Base-by-base conservation (phyloP, 2,329 filamentous ascomycete species). In the Dryadomyces quercus-mongolicae region DNA sequence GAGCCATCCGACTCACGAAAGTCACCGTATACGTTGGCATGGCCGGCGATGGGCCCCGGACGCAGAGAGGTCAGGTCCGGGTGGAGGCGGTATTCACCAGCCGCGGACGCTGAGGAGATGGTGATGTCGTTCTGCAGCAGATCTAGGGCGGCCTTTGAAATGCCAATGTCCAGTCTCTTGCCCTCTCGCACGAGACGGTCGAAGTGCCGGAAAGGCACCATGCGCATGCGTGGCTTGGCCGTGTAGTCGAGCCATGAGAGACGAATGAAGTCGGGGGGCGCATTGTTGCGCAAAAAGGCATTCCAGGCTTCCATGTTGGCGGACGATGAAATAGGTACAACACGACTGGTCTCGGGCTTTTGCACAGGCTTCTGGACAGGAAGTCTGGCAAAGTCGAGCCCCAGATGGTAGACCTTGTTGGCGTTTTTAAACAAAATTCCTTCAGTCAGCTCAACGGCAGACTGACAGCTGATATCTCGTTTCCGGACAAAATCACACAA, bases 181-280 rank as follows among this genome's bases (percentile, higher is more conserved):
- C 73, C 70, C 42, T 73, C 66, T 18, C 70, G 67, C 0, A 82
- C 63, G 6, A 76, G 67, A 3, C 71, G 70, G 34, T 72, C 63
- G 22, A 83, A 78, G 44, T 76, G 74, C 1, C 73, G 70, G 46
- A 86, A 74, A 0, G 88, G 86, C 2, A 93, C 68, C 58, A 88
- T 77, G 3, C 86, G 78, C 59, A 81, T 75, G 16, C 86, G 77
- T 0, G 82, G 66, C 2, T 78, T 85, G 2, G 81, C 80, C n/a
- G 86, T 88, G 66, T 86, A 85, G 66, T 94, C 88, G 22, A 86
- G 71, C 81, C 85, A 94, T 66, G 86, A 84, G 13, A 92, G 71
- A 57, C 87, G 82, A 18, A 94, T 67, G 62, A 84, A 91, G 57
- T 83, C 80, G 5, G 82, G 70, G 0, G 70, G 65, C 0, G 74